These are phyloP conservation scores for Roridomyces roridus DNA, from an alignment of 768 basidiomycete species.

Conservation along the genomic window DNA sequence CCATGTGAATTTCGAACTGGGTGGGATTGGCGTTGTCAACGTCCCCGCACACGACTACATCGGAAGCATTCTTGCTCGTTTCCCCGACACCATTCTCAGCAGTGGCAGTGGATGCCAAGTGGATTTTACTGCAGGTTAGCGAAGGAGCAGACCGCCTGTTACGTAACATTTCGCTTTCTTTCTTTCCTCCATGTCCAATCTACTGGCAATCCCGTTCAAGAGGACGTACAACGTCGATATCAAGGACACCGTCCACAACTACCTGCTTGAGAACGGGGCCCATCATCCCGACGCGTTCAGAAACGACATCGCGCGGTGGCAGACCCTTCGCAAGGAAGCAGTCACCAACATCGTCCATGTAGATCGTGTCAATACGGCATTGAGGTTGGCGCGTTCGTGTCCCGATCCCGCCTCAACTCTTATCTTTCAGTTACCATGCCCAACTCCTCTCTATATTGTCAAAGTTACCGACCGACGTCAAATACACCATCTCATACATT, in stretches of 20 bases:
- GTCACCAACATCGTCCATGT: constrained; percentile 59
- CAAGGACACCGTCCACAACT: constrained; percentile 60
- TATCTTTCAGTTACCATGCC: constrained; percentile 78
- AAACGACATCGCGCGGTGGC: constrained; percentile 77
- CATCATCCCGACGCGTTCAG: constrained; percentile 87
- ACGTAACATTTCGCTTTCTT: neutral
- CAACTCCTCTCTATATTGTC: constrained; percentile 84
- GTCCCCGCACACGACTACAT: too few relatives aligned
- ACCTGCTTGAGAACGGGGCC: constrained; percentile 71
- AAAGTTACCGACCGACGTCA: constrained; percentile 84
- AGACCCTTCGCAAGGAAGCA: constrained; percentile 63
- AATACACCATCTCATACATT: constrained; percentile 15
- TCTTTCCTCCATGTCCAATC: constrained; percentile 68
- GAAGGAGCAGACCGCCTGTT: too few relatives aligned
- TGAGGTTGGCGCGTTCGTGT: constrained; percentile 57
- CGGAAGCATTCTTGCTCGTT: too few relatives aligned
- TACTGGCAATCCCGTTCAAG: constrained; percentile 78
- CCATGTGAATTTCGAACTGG: too few relatives aligned
- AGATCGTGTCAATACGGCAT: constrained; percentile 54
- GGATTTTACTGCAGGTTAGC: too few relatives aligned
- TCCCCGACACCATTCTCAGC: too few relatives aligned
- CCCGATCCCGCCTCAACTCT: constrained; percentile 1
- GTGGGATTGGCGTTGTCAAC: too few relatives aligned
- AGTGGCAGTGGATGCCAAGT: too few relatives aligned
- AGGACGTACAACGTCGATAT: constrained; percentile 64